Conservation (phyloP, 108 stramenopile genomes). For the Aurantiochytrium sp. region DNA sequence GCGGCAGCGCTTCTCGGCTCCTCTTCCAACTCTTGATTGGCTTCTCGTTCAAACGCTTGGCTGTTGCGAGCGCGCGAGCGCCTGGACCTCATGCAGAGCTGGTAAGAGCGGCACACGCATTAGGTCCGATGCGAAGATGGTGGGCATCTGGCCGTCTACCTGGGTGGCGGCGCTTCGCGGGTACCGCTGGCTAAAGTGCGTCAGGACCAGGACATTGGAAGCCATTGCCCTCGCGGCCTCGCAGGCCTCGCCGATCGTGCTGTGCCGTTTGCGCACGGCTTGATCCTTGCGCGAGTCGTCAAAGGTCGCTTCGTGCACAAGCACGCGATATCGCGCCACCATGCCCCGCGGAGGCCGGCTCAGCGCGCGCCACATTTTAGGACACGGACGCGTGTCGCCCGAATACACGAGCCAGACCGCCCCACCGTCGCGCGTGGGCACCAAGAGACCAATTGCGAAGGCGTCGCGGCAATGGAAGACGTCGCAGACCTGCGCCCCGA, state of each 20-base stretch:
- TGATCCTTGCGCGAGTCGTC: background rate
- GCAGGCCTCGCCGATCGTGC: background rate
- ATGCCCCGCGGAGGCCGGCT: background rate
- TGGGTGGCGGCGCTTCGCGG: background rate
- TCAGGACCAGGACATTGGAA: background rate
- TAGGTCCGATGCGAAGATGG: background rate
- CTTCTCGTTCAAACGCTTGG: too few species aligned
- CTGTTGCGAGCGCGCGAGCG: background rate
- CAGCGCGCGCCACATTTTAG: constrained; percentile 2
- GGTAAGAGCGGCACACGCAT: background rate
- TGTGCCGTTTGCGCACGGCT: background rate
- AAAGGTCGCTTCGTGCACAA: constrained; percentile 16
- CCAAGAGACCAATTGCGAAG: background rate
- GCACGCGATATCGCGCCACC: background rate
- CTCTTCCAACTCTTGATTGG: too few species aligned
- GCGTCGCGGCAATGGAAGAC: constrained; percentile 11
- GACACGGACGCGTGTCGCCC: constrained; percentile 21
- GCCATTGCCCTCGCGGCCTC: background rate
- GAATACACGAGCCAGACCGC: constrained; percentile 3
- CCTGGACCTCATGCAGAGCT: background rate
- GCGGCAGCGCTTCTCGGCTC: too few species aligned
- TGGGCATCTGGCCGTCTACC: background rate
- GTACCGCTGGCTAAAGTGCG: constrained; percentile 18
- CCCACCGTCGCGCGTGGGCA: background rate
- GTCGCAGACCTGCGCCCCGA: background rate